These are phyloP conservation scores for Pouteria glomerata DNA, from an alignment of 148 eudicot genomes.

Conservation along the genomic window DNA sequence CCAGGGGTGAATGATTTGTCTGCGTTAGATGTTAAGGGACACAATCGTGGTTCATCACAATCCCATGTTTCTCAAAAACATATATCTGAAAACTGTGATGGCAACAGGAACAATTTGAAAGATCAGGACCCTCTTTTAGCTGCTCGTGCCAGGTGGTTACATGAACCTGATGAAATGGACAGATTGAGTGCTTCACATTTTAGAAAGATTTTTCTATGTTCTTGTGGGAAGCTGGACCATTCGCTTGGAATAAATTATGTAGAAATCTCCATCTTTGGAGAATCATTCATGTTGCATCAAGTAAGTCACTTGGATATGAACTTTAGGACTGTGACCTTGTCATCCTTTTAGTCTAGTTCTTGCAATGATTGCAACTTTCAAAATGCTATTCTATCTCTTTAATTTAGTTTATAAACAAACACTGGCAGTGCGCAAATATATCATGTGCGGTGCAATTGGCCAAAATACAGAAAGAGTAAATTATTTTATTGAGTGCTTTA, in stretches of 20 bases:
- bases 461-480: not conserved
- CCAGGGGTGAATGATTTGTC: conserved; percentile 22
- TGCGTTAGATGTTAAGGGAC: conserved; percentile 28
- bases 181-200: conserved; percentile 74
- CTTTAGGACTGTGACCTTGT: not conserved
- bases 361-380: not conserved
- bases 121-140: conserved; percentile 21
- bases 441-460: not conserved
- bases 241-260: conserved; percentile 49
- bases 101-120: conserved; percentile 15
- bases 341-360: not conserved
- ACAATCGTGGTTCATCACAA: conserved; percentile 14
- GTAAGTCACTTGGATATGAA: conserved; percentile 36
- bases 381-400: not conserved
- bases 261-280: conserved; percentile 83
- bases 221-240: conserved; percentile 67
- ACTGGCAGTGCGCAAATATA: not conserved
- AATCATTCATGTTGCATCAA: conserved; percentile 98
- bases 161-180: conserved; percentile 70
- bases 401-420: not conserved
- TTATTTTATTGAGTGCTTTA: not conserved
- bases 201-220: conserved; percentile 75
- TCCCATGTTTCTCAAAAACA: conserved; percentile 17
- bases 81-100: conserved; percentile 19
- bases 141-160: conserved; percentile 71